A percentile compares a stretch with the other conserved stretches of the same genome.
Evolutionary conservation across 768 basidiomycete genomes (phyloP).

Genomic region (Mycena rebaudengoi): DNA sequence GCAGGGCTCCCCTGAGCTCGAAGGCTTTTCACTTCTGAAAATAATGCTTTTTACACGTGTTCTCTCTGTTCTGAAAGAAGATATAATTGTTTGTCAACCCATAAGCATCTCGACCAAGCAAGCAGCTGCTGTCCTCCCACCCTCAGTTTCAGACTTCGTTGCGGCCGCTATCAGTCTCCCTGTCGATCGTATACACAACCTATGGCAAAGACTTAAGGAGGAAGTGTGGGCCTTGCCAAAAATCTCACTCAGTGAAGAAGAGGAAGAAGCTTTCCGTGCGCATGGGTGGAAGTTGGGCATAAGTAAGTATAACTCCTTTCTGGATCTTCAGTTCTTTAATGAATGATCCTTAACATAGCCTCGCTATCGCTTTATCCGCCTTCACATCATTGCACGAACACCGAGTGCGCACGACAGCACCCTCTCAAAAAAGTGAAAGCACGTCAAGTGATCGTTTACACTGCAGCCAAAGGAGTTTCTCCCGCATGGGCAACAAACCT

Average conservation of each 20-base stretch:
- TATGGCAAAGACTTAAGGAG: background rate
- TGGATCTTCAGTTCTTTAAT: background rate
- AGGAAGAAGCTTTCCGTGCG: background rate
- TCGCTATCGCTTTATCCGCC: background rate
- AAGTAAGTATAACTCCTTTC: too few species aligned
- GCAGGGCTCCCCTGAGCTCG: background rate
- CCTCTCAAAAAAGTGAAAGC: slow-evolving; percentile 30
- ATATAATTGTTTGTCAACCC: background rate
- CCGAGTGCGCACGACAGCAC: background rate
- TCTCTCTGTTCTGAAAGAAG: background rate
- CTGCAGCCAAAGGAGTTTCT: slow-evolving; percentile 22
- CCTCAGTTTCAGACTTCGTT: background rate
- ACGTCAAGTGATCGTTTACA: slow-evolving; percentile 25
- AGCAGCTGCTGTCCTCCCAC: background rate
- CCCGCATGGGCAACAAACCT: slow-evolving; percentile 35
- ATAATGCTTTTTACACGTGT: background rate
- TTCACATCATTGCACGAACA: background rate
- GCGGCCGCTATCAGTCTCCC: background rate
- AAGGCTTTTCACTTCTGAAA: background rate
- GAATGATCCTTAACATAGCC: background rate
- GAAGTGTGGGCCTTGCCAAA: background rate
- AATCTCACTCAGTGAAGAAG: background rate
- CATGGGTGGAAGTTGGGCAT: background rate
- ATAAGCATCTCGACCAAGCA: background rate
- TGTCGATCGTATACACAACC: background rate